A percentile compares a stretch with the other conserved stretches of the same genome.
phyloP scores from a whole-genome alignment of 495 filamentous ascomycete species.

The Aspergillus wentii region DNA sequence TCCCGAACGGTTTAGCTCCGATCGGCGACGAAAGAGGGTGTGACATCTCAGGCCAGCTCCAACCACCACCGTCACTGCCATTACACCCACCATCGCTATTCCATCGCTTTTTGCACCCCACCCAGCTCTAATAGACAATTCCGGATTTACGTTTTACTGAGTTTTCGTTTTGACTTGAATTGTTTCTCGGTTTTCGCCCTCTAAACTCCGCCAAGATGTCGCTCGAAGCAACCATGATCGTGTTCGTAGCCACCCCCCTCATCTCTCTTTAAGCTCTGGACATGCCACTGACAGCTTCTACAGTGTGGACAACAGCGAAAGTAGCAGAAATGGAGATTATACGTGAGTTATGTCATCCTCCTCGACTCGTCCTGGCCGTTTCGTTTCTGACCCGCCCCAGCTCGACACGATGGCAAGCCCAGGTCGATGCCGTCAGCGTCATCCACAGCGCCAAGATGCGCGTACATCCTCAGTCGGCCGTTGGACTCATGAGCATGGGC shows the following conservation, averaged over 20 bases:
- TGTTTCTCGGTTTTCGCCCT: slow-evolving; percentile 3
- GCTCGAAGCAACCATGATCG: slow-evolving; percentile 70
- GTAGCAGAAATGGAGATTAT: slow-evolving; percentile 95
- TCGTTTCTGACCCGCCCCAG: slow-evolving; percentile 25
- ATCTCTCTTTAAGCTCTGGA: slow-evolving; percentile 13
- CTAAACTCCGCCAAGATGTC: slow-evolving; percentile 51
- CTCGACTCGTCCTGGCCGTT: background rate
- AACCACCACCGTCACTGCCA: slow-evolving; percentile 3
- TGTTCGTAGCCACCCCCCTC: slow-evolving; percentile 42
- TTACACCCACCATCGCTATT: background rate
- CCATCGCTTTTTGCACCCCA: slow-evolving; percentile 16
- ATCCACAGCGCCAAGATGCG: slow-evolving; percentile 92
- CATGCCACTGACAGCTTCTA: slow-evolving; percentile 18
- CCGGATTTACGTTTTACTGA: slow-evolving; percentile 9
- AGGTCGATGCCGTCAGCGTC: slow-evolving; percentile 89
- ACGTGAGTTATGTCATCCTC: slow-evolving; percentile 27
- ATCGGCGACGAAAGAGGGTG: slow-evolving; percentile 3
- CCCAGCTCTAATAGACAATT: background rate
- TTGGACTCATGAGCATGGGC: slow-evolving; percentile 98
- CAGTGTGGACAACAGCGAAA: slow-evolving; percentile 97
- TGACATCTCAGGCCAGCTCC: slow-evolving; percentile 15
- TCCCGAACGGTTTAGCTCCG: slow-evolving; percentile 14
- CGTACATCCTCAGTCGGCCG: slow-evolving; percentile 92
- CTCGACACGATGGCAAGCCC: slow-evolving; percentile 91
- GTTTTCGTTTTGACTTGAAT: slow-evolving; percentile 1